Percentiles rank a stretch among this genome's conserved stretches.
These are phyloP conservation scores for rapeseed (Brassica napus) DNA, from an alignment of 345 rosid genomes.

Conservation along the genomic window Da-Ae NC_063452.1:19192501-19193000, in stretches of 20 bases:
- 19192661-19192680: conserved; percentile 30
- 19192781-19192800: conserved; percentile 55
- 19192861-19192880: conserved; percentile 38
- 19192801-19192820: conserved; percentile 64
- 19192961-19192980: conserved; percentile 49
- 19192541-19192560: background rate
- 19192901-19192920: conserved; percentile 52
- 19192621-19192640: conserved; percentile 1
- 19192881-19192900: conserved; percentile 54
- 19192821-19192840: conserved; percentile 46
- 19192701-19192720: conserved; percentile 59
- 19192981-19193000: conserved; percentile 44
- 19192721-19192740: conserved; percentile 39
- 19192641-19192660: conserved; percentile 8
- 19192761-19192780: conserved; percentile 40
- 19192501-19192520: conserved; percentile 11
- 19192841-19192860: conserved; percentile 38
- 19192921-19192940: conserved; percentile 50
- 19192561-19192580: background rate
- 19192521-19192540: background rate
- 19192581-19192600: background rate
- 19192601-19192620: conserved; percentile 9
- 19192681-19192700: conserved; percentile 45
- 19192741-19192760: conserved; percentile 41
- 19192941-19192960: conserved; percentile 45